phyloP scores from a whole-genome alignment of 164 flowering plant species.

The Buxus sempervirens region DNA sequence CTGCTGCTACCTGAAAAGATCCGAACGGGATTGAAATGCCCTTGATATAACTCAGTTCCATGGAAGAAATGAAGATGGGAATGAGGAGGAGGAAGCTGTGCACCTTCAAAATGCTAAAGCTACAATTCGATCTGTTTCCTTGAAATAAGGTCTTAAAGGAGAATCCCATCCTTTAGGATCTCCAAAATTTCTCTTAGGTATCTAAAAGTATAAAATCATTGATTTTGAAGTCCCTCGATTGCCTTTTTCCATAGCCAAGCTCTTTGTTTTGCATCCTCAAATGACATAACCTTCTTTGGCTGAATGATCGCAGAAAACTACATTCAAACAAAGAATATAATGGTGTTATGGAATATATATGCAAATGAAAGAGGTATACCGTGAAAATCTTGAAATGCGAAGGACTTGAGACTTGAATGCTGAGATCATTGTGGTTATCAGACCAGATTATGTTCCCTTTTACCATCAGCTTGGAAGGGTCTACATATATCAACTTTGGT shows the following conservation, averaged over 20 bases:
- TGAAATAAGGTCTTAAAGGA: conserved; percentile 6
- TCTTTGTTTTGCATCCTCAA: conserved; percentile 91
- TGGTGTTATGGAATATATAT: neutral
- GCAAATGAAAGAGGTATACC: conserved; percentile 32
- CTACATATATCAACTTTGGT: conserved; percentile 86
- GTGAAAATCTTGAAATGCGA: conserved; percentile 86
- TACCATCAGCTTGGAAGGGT: conserved; percentile 72
- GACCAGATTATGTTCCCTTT: conserved; percentile 93
- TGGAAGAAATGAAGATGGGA: neutral
- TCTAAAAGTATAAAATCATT: conserved; percentile 33
- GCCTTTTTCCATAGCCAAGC: conserved; percentile 96
- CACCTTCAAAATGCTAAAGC: neutral
- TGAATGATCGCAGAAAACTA: conserved; percentile 26
- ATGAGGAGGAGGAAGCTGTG: neutral
- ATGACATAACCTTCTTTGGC: conserved; percentile 89
- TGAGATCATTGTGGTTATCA: conserved; percentile 76
- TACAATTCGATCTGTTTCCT: neutral
- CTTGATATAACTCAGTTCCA: neutral
- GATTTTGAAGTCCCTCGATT: conserved; percentile 82
- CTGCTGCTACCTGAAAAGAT: neutral
- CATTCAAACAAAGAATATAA: conserved; percentile 4
- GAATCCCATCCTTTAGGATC: conserved; percentile 18
- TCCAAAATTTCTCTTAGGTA: conserved; percentile 12
- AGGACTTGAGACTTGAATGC: conserved; percentile 69
- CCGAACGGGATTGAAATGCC: neutral